phyloP scores from a whole-genome alignment of 106 monocot species.

The Dioscorea alata region DNA sequence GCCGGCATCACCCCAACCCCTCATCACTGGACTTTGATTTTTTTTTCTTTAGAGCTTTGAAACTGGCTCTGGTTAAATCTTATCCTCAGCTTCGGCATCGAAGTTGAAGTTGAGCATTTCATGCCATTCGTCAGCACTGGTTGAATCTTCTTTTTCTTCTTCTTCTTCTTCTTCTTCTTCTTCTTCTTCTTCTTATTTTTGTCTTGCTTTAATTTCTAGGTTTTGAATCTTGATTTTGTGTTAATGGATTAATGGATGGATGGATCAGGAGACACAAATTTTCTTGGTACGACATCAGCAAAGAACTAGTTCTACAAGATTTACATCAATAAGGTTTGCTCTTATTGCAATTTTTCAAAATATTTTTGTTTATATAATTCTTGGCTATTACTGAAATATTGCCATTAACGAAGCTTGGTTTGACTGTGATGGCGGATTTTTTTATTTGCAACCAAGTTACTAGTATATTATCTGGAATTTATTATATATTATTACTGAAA shows the following conservation, averaged over 20 bases:
- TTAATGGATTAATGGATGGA: not conserved
- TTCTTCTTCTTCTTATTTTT: not conserved
- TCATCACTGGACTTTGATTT: no score
- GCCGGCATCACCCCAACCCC: no score
- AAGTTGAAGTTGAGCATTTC: constrained; percentile 77
- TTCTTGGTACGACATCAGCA: constrained; percentile 66
- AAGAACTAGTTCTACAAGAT: constrained; percentile 92
- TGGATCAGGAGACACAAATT: constrained; percentile 77
- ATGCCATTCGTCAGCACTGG: constrained; percentile 96
- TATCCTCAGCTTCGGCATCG: no score
- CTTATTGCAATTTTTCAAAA: not conserved
- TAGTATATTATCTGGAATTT: no score
- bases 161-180: no score
- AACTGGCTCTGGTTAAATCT: no score
- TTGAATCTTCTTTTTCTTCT: no score
- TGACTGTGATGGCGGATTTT: no score
- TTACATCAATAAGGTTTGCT: constrained; percentile 77
- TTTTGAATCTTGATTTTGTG: not conserved
- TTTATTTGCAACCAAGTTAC: no score
- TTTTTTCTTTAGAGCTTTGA: no score
- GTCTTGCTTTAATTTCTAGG: not conserved
- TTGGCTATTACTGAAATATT: not conserved
- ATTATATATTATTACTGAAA: no score
- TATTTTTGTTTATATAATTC: not conserved
- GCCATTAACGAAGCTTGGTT: no score